Conservation (phyloP, 2,329 filamentous ascomycete genomes). For the Hymenoscyphus scutula region DNA sequence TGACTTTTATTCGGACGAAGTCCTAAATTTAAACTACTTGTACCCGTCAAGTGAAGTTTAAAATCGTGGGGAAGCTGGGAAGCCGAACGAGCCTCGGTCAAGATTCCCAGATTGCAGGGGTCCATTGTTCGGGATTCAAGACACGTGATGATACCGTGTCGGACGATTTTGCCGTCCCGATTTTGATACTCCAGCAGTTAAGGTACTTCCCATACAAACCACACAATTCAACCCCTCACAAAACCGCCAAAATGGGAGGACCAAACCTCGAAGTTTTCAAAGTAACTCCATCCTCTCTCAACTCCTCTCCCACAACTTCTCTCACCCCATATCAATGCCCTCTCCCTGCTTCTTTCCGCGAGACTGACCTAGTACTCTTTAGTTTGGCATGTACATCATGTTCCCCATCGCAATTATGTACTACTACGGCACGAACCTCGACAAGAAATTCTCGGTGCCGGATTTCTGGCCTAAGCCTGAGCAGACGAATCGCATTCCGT, state of each 20-base stretch:
- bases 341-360: no score
- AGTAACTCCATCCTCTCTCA: slow-evolving; percentile 47
- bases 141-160: not conserved
- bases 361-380: slow-evolving; percentile 10
- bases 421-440: slow-evolving; percentile 98
- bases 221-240: not conserved
- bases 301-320: not conserved
- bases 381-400: slow-evolving; percentile 99
- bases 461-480: slow-evolving; percentile 91
- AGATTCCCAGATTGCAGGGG: not conserved
- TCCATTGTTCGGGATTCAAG: no score
- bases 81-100: not conserved
- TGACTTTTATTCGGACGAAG: not conserved
- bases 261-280: slow-evolving; percentile 95
- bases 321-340: slow-evolving; percentile 5
- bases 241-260: slow-evolving; percentile 60
- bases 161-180: not conserved
- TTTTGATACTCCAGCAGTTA: not conserved
- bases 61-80: no score
- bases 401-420: slow-evolving; percentile 99
- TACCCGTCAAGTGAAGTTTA: no score
- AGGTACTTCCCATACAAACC: not conserved
- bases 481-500: slow-evolving; percentile 72
- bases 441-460: slow-evolving; percentile 81
- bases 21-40: no score